A percentile compares a stretch with the other conserved stretches of the same genome.
phyloP scores from a whole-genome alignment of 805 yeast genomes.

The Kodamaea kakaduensis region DNA sequence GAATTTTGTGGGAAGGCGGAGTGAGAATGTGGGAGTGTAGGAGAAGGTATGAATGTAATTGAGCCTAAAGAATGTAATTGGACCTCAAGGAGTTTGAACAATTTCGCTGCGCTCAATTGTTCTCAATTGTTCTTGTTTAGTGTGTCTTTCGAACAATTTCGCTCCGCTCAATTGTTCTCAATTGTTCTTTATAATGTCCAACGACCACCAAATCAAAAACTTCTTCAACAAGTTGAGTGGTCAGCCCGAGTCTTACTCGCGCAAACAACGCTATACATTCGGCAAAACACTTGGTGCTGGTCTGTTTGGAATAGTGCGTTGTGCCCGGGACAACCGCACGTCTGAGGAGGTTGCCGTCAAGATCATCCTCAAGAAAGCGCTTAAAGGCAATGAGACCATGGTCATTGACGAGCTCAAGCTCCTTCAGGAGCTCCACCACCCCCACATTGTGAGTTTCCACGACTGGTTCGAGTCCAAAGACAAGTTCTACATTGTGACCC shows the following conservation, averaged over 20 bases:
- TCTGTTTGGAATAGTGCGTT: conserved; percentile 86
- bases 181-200: too few species aligned
- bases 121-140: too few species aligned
- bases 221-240: conserved; percentile 57
- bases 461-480: conserved; percentile 95
- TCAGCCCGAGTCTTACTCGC: conserved; percentile 65
- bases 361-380: conserved; percentile 79
- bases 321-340: conserved; percentile 51
- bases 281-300: conserved; percentile 92
- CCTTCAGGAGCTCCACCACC: conserved; percentile 66
- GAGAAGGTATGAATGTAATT: too few species aligned
- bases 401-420: conserved; percentile 75
- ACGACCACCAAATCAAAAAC: conserved; percentile 28
- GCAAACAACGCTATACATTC: conserved; percentile 68
- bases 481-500: conserved; percentile 90
- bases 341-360: conserved; percentile 83
- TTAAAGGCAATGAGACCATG: conserved; percentile 72
- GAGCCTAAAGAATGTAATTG: too few species aligned
- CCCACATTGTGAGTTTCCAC: conserved; percentile 81
- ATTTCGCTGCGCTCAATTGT: too few species aligned
- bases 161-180: too few species aligned
- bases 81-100: too few species aligned
- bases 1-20: too few species aligned
- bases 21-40: too few species aligned
- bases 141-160: neutral